phyloP scores from a whole-genome alignment of 163 green algal genomes.

The Scenedesmus sp. region DNA sequence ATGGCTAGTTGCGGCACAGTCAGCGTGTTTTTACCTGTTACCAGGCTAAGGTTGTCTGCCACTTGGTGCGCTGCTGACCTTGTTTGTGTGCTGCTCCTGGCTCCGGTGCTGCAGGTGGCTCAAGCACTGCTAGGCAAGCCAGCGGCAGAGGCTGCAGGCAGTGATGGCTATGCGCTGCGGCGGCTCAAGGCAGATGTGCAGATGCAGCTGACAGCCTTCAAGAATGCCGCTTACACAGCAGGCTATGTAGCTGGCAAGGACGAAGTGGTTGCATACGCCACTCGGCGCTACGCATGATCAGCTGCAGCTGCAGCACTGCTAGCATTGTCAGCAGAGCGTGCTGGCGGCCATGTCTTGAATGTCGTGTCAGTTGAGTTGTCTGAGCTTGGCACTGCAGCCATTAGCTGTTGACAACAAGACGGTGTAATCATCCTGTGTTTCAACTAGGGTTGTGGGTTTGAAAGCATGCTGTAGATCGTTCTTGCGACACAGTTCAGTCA shows the following conservation, averaged over 20 bases:
- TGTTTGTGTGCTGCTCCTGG: not conserved
- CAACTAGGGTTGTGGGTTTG: not conserved
- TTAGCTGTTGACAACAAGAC: too few species aligned
- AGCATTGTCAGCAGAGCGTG: too few species aligned
- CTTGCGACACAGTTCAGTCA: too few species aligned
- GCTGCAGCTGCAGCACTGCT: not conserved
- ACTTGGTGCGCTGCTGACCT: not conserved
- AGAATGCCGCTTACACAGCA: conserved; percentile 75
- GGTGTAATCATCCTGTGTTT: not conserved
- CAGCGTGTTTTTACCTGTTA: not conserved
- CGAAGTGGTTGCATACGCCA: conserved; percentile 63
- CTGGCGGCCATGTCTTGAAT: not conserved
- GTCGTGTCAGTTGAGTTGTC: too few species aligned
- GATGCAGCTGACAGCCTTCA: conserved; percentile 74
- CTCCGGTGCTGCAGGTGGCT: conserved; percentile 46
- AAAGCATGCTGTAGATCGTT: not conserved
- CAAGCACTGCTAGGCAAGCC: conserved; percentile 58
- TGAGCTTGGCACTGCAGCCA: too few species aligned
- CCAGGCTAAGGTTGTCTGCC: not conserved
- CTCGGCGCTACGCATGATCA: conserved; percentile 43
- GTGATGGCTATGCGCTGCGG: conserved; percentile 61
- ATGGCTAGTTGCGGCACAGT: not conserved
- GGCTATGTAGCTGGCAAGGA: conserved; percentile 75
- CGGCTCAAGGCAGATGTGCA: conserved; percentile 72
- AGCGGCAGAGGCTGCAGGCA: conserved; percentile 49